These are phyloP conservation scores for Pestalotiopsis fici DNA, from an alignment of 2,329 filamentous ascomycete species.

Conservation along the genomic window DNA sequence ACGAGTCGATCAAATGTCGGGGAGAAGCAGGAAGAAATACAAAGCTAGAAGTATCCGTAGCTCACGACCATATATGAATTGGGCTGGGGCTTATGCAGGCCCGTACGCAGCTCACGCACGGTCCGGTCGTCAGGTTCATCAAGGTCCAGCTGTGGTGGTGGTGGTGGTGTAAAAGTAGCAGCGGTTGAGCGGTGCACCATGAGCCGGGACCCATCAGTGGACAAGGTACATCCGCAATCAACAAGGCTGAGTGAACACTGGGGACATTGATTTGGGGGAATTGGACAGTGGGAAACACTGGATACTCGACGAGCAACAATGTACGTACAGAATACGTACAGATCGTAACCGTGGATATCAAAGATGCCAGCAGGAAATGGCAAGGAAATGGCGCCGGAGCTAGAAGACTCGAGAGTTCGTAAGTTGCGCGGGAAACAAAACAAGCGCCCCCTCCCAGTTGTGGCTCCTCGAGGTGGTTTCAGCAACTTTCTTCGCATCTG, in stretches of 20 bases:
- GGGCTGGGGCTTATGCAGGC: slow-evolving; percentile 6
- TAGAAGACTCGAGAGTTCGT: not conserved
- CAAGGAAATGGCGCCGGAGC: slow-evolving; percentile 1
- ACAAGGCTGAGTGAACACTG: slow-evolving; percentile 1
- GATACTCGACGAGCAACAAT: not conserved
- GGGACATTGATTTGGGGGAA: not conserved
- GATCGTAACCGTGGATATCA: not conserved
- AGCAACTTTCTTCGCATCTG: not conserved
- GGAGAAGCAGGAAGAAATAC: slow-evolving; percentile 3
- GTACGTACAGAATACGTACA: not conserved
- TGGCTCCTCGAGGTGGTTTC: not conserved
- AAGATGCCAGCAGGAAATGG: not conserved
- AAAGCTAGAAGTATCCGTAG: slow-evolving; percentile 2
- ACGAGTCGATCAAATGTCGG: not conserved
- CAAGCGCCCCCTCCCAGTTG: not conserved
- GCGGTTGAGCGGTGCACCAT: not conserved
- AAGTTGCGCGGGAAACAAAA: slow-evolving; percentile 3
- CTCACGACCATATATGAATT: not conserved
- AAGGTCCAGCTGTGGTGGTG: not conserved
- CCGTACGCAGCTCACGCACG: not conserved
- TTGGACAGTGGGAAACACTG: not conserved
- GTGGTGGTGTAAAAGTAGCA: not conserved
- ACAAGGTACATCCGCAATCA: not conserved
- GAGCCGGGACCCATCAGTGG: not conserved
- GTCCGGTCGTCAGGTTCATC: not conserved